phyloP scores from a whole-genome alignment of 305 asterid genomes.

The Fraxinus floribunda region DNA sequence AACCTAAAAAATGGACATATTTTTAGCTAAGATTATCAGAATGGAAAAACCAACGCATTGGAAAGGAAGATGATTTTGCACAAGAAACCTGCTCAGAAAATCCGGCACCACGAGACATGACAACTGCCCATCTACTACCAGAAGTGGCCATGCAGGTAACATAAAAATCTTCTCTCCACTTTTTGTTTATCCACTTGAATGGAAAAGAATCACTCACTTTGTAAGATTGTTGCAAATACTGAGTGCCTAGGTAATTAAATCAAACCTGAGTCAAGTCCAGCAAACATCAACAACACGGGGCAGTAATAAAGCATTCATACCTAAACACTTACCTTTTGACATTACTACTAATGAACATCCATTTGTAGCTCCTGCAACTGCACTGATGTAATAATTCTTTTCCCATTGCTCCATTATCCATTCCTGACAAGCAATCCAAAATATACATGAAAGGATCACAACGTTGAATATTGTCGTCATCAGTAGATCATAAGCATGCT shows the following conservation, averaged over 20 bases:
- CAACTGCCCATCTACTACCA: slow-evolving; percentile 71
- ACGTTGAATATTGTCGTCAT: neutral
- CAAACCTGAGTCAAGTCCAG: slow-evolving; percentile 5
- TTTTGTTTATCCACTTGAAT: slow-evolving; percentile 89
- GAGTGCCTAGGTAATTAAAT: slow-evolving; percentile 52
- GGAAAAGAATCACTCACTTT: slow-evolving; percentile 88
- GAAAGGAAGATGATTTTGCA: neutral
- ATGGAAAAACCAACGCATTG: neutral
- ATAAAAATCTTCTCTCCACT: slow-evolving; percentile 82
- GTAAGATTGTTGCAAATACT: slow-evolving; percentile 72
- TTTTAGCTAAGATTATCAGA: neutral
- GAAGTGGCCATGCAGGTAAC: slow-evolving; percentile 94
- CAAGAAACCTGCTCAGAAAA: slow-evolving; percentile 69
- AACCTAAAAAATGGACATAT: slow-evolving; percentile 42
- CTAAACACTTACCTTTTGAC: slow-evolving; percentile 60
- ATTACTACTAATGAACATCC: slow-evolving; percentile 79
- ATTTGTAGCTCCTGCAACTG: slow-evolving; percentile 68
- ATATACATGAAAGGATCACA: neutral
- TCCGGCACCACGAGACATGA: slow-evolving; percentile 92
- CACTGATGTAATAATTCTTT: slow-evolving; percentile 64
- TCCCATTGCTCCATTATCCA: slow-evolving; percentile 91
- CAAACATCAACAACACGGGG: too few relatives aligned
- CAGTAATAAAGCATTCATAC: neutral
- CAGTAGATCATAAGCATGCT: too few relatives aligned
- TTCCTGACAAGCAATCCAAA: slow-evolving; percentile 47